These are phyloP conservation scores for Flaveria ramosissima DNA, from an alignment of 129 eudicot species.

Conservation along the genomic window DNA sequence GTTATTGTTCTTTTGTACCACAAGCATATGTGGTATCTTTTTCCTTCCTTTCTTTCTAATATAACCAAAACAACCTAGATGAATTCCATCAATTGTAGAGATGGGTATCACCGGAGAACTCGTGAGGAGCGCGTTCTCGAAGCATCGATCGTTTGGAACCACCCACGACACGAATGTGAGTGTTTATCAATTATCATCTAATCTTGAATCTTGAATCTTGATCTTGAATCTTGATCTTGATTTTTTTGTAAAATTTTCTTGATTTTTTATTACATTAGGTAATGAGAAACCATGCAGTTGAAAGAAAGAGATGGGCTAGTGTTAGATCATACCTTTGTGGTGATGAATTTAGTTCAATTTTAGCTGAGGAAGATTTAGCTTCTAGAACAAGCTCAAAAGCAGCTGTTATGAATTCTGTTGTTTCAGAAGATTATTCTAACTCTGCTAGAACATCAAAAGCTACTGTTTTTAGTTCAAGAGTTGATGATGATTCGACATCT, in stretches of 20 bases:
- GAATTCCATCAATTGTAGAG: constrained; percentile 30
- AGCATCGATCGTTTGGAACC: constrained; percentile 46
- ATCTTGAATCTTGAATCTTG: not conserved
- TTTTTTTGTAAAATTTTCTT: not conserved
- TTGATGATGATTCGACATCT: constrained; percentile 53
- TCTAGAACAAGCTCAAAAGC: constrained; percentile 36
- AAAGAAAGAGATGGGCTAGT: constrained; percentile 60
- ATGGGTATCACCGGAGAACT: constrained; percentile 87
- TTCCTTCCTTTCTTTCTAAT: constrained; percentile 19
- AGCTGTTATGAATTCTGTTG: constrained; percentile 14
- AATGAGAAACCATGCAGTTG: constrained; percentile 44
- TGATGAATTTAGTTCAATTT: constrained; percentile 62
- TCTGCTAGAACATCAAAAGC: constrained; percentile 46
- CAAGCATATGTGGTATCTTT: constrained; percentile 30
- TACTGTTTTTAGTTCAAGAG: constrained; percentile 35
- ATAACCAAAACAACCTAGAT: constrained; percentile 29
- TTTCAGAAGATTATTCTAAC: constrained; percentile 41
- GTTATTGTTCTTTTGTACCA: constrained; percentile 32
- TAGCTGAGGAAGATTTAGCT: constrained; percentile 47
- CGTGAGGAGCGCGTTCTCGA: constrained; percentile 74
- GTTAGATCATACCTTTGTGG: constrained; percentile 87
- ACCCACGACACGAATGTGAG: constrained; percentile 55
- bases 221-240: not conserved
- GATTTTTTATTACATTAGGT: constrained; percentile 34
- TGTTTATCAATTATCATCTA: not conserved